Base-by-base conservation (phyloP, 1,139 yeast species). In the Hansenula sp. region DNA sequence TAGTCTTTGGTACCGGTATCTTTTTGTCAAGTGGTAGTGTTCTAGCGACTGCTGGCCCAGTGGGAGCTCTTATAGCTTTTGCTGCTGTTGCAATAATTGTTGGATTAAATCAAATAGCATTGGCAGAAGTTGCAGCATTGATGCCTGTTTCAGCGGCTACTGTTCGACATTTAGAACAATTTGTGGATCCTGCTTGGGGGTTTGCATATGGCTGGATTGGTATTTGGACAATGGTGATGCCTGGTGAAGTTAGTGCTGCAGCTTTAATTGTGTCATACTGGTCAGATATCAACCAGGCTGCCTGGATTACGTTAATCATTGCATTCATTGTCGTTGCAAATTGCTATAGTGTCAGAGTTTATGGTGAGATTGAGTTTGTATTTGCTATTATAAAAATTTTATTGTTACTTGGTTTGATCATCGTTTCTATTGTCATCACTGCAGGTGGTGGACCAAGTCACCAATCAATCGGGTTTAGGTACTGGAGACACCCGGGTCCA, bases 161-260 rank as follows among this genome's bases (percentile, higher is more conserved):
- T 40, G 54, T 61, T n/a, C 49, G 50, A 21, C 65, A 62, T 36
- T 46, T 61, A 4, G 61, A 51, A 28, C 57, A 53, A 37, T 36
- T 71, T 62, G 70, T 74, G 27, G 82, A 77, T 61, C 81, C 79
- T 40, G 81, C 91, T 1, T 69, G 81, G 50, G 90, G 85, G 55
- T 81, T 83, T 52, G 83, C 85, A 52, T 77, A 83, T 16, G 84
- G 88, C 12, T 79, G 86, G 75, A 84, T 85, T 62, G 85, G 82
- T 58, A 82, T 80, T 72, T 47, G 68, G 70, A 68, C 76, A 71
- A 28, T 68, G 35, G 59, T 63, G 43, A 66, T 84, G 40, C 71
- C 87, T 40, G 81, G 83, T 54, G 94, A 85, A 61, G 75, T 85
- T 54, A 80, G 86, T 2, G 87, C 90, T 13, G 88, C 84, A 36